Evolutionary conservation across 2,329 filamentous ascomycete species (phyloP).

Genomic region (Fusarium pseudocircinatum): DNA sequence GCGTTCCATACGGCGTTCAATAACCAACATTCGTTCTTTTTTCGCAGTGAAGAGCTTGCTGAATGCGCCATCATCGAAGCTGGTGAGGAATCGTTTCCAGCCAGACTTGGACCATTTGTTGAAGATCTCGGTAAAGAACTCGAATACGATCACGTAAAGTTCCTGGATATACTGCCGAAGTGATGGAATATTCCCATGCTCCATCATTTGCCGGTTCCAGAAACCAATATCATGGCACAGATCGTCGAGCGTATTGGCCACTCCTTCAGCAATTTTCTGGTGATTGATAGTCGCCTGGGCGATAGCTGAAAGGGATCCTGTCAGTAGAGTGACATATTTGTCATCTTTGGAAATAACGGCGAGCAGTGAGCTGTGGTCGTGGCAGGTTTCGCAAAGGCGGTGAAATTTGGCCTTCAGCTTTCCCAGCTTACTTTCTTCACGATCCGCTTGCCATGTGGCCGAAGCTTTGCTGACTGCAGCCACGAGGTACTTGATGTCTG

Average conservation of each 20-base stretch:
- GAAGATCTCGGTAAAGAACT: background rate
- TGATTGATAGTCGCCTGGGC: background rate
- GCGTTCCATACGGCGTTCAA: background rate
- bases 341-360: background rate
- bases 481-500: background rate
- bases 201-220: background rate
- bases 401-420: background rate
- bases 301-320: background rate
- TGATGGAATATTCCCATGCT: background rate
- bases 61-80: background rate
- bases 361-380: background rate
- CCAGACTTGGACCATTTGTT: background rate
- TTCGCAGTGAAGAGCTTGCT: background rate
- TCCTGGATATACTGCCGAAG: background rate
- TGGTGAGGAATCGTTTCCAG: background rate
- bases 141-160: background rate
- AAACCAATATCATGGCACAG: background rate
- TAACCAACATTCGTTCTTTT: background rate
- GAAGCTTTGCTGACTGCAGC: accelerated
- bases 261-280: background rate
- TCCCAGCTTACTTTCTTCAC: background rate
- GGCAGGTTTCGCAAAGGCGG: background rate
- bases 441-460: background rate
- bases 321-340: background rate
- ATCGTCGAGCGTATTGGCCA: background rate